Percentiles rank a stretch among this genome's conserved stretches.
phyloP scores from a whole-genome alignment of 768 basidiomycete genomes.

The Tricholoma bakamatsutake region DNA sequence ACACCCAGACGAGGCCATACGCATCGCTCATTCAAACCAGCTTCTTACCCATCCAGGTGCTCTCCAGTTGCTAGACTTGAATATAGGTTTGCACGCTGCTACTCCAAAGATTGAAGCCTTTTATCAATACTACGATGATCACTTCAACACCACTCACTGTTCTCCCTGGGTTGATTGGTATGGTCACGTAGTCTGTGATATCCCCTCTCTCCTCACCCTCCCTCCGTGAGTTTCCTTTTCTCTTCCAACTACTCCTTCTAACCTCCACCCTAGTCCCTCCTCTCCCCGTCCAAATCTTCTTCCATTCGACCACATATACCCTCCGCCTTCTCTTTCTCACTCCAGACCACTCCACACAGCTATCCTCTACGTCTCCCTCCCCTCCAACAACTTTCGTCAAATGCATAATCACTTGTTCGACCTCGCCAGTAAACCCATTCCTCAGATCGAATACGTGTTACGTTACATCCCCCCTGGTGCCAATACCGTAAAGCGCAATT shows the following conservation, averaged over 20 bases:
- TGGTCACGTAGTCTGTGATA: conserved; percentile 65
- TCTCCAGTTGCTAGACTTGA: conserved; percentile 57
- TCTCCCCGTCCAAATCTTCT: conserved; percentile 45
- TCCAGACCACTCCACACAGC: conserved; percentile 54
- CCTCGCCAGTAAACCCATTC: conserved; percentile 37
- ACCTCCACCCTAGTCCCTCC: too few relatives aligned
- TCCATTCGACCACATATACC: conserved; percentile 75
- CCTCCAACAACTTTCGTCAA: conserved; percentile 60
- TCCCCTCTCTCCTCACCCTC: conserved; percentile 45
- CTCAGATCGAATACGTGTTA: conserved; percentile 67
- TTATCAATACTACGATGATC: conserved; percentile 60
- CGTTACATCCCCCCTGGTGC: conserved; percentile 50
- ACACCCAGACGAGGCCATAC: conserved; percentile 47
- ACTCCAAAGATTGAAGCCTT: conserved; percentile 82
- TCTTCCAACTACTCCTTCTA: too few relatives aligned
- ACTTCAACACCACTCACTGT: conserved; percentile 34
- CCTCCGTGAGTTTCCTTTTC: conserved; percentile 14
- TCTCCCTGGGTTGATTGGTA: conserved; percentile 86
- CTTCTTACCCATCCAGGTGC: conserved; percentile 45
- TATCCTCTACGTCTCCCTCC: conserved; percentile 70
- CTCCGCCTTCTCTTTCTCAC: conserved; percentile 37
- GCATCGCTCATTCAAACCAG: conserved; percentile 41
- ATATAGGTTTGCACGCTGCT: conserved; percentile 71
- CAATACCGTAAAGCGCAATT: conserved; percentile 25
- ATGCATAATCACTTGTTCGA: conserved; percentile 61